phyloP scores from a whole-genome alignment of 768 basidiomycete genomes.

The Mycena indigotica region DNA sequence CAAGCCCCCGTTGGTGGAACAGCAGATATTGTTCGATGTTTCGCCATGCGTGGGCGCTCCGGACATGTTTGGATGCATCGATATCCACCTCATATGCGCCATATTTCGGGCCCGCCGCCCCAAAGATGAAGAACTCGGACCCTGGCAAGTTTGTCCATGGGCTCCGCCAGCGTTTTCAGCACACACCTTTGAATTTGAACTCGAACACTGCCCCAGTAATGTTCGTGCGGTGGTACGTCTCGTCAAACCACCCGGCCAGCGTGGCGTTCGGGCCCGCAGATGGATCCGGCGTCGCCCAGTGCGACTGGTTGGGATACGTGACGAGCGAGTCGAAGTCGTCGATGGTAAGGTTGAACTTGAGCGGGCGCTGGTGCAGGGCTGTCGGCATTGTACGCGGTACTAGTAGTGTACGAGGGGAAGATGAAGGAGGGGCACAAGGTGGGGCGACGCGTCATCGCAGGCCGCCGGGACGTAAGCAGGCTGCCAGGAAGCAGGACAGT shows the following conservation, averaged over 20 bases:
- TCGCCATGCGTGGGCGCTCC: constrained; percentile 8
- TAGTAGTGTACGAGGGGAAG: neutral
- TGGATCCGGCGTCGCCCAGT: constrained; percentile 23
- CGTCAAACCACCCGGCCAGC: constrained; percentile 19
- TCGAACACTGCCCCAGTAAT: constrained; percentile 13
- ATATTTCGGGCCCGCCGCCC: constrained; percentile 17
- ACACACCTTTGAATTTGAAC: constrained; percentile 18
- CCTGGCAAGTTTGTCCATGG: too few species aligned
- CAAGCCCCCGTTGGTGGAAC: constrained; percentile 4
- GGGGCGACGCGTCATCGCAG: neutral
- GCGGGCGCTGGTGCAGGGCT: neutral
- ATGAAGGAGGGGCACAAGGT: neutral
- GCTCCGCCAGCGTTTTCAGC: too few species aligned
- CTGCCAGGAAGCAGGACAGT: too few species aligned
- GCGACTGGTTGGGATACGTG: constrained; percentile 17
- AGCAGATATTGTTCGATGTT: constrained; percentile 12
- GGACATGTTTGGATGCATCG: constrained; percentile 6
- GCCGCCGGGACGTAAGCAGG: too few species aligned
- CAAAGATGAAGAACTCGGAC: constrained; percentile 16
- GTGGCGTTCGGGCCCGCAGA: constrained; percentile 12
- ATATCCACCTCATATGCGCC: constrained; percentile 14
- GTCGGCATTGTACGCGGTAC: neutral
- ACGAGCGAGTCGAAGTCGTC: constrained; percentile 25
- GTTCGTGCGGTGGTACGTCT: constrained; percentile 19
- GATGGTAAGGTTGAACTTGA: constrained; percentile 12